phyloP scores from a whole-genome alignment of 2,329 filamentous ascomycete species.

The Botrytis aclada region DNA sequence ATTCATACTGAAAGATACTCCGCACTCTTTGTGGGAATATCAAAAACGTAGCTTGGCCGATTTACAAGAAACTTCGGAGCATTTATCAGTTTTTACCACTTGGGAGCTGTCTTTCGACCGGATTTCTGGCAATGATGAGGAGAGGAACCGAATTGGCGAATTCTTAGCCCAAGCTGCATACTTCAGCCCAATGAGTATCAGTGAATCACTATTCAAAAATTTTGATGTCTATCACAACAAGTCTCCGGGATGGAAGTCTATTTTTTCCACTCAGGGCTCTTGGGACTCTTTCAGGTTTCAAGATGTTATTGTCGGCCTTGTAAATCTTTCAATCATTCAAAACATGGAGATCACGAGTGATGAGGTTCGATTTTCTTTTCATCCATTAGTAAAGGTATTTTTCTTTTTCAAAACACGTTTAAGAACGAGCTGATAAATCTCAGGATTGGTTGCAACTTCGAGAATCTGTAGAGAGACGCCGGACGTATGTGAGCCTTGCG shows the following conservation, averaged over 20 bases:
- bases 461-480: not conserved
- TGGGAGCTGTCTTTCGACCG: slow-evolving; percentile 32
- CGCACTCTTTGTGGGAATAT: slow-evolving; percentile 22
- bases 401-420: not conserved
- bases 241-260: not conserved
- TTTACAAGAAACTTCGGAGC: not conserved
- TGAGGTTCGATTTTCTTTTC: slow-evolving; percentile 25
- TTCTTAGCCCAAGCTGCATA: slow-evolving; percentile 30
- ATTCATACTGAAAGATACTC: slow-evolving; percentile 21
- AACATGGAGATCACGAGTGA: slow-evolving; percentile 9
- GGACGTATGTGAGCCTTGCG: not conserved
- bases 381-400: slow-evolving; percentile 29
- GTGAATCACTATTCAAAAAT: slow-evolving; percentile 14
- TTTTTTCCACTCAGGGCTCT: slow-evolving; percentile 6
- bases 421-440: not conserved
- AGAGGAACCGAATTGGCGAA: slow-evolving; percentile 14
- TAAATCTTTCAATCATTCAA: slow-evolving; percentile 29
- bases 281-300: slow-evolving; percentile 28
- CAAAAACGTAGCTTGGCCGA: not conserved
- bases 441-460: slow-evolving; percentile 11
- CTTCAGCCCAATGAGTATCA: slow-evolving; percentile 21
- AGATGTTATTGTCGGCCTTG: slow-evolving; percentile 24
- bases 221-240: not conserved
- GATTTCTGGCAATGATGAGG: slow-evolving; percentile 21
- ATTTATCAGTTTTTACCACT: slow-evolving; percentile 25